Base-by-base conservation (phyloP, 306 rosid species). In the Morella rubra region DNA sequence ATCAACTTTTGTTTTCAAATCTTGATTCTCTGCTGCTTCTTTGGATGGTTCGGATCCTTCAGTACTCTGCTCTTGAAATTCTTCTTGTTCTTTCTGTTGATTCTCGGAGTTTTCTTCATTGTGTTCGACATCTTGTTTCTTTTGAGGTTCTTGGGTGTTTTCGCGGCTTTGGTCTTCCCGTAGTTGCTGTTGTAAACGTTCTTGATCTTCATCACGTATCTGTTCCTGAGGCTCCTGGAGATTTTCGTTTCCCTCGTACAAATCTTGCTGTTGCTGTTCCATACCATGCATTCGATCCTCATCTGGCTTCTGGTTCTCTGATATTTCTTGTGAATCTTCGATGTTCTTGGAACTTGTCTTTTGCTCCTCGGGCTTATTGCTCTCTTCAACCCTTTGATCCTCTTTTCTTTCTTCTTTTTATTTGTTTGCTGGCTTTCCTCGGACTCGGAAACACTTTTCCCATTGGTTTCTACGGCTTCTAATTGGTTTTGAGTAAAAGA, bases 41-140 rank as follows among this genome's bases (percentile, higher is more conserved):
- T 46, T 19, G 22, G 69, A 22, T 42, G 55, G 83, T 46, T 82
- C 70, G 44, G 6, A 37, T 24, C 66, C 69, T 52, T 75, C 83
- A 14, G 15, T 49, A 44, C 49, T 74, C 78, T 60, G 53, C 44
- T 65, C 79, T 6, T 24, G 56, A 44, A 65, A 76, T 53, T 44
- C 69, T 73, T 73, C 81, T n/a, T 67, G 54, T 13, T 55, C 72
- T 77, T 76, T 69, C 61, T 60, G 77, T 10, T 14, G 7, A 18
- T 18, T 67, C n/a, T 53, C 85, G 0, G 86, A 85, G 51, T 80
- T 87, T 56, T 85, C 90, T 24, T 86, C 85, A 40, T 22, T 80
- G 84, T 18, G 83, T 77, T 40, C 27, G 6, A 16, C 24, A 20
- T 64, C 32, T 37, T 86, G 74, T 65, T 88, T 75, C 78, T 77